Percentiles rank a stretch among this genome's conserved stretches.
Conservation (phyloP, 495 filamentous ascomycete species). For the Aspergillus kassunensis region DNA sequence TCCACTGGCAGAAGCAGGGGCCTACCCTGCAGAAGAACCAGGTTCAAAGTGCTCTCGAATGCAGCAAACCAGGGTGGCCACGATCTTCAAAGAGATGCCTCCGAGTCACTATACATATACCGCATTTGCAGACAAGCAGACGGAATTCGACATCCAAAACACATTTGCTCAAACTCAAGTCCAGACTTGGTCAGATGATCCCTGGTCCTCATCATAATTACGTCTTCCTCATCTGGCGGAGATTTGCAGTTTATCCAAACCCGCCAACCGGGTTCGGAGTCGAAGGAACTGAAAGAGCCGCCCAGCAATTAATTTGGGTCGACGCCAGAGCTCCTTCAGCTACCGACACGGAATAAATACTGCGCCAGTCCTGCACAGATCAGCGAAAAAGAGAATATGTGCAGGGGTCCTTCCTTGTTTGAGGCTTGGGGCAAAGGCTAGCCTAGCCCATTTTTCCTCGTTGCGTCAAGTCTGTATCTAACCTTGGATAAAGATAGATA, state of each 20-base stretch:
- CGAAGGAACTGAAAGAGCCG: background rate
- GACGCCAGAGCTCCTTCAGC: conserved; percentile 8
- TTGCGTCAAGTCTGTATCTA: background rate
- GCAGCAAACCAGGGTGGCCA: conserved; percentile 2
- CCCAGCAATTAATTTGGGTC: conserved; percentile 3
- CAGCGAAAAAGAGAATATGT: background rate
- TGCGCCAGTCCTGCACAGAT: background rate
- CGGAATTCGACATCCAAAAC: too few species aligned
- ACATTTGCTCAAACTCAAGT: background rate
- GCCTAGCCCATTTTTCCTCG: background rate
- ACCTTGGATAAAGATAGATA: background rate
- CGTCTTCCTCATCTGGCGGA: conserved; percentile 9
- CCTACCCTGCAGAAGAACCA: background rate
- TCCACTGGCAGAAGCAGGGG: conserved; percentile 11
- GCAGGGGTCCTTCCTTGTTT: background rate
- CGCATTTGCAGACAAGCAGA: background rate
- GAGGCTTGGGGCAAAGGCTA: background rate
- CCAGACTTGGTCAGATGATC: background rate
- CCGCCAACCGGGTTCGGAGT: conserved; percentile 22
- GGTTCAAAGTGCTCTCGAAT: conserved; percentile 1
- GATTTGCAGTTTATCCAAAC: conserved; percentile 18
- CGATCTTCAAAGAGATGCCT: background rate
- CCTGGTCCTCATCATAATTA: conserved; percentile 1
- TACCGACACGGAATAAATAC: background rate
- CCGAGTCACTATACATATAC: background rate